These are phyloP conservation scores for Saccharomycopsis fibuligera DNA, from an alignment of 805 yeast species.

Conservation along the genomic window DNA sequence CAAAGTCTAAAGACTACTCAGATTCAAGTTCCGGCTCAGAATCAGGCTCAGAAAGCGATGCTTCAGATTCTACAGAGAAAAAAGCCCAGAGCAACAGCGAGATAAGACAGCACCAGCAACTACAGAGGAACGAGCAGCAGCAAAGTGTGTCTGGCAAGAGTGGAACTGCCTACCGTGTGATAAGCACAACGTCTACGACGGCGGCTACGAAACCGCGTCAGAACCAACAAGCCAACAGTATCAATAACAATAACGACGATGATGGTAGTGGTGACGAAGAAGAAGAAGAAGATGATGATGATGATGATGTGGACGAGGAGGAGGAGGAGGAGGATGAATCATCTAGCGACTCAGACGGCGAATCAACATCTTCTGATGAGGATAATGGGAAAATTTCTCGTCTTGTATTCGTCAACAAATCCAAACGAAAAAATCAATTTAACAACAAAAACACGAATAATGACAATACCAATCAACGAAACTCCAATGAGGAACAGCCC, in stretches of 20 bases:
- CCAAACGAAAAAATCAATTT: conserved; percentile 34
- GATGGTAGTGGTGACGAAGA: conserved; percentile 29
- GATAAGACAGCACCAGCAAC: neutral
- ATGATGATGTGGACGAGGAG: conserved; percentile 29
- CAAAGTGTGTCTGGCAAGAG: neutral
- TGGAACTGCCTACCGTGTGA: neutral
- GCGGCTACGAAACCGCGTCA: neutral
- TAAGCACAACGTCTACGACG: neutral
- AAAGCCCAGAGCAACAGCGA: conserved; percentile 21
- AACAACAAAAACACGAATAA: conserved; percentile 23
- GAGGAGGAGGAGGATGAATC: conserved; percentile 26
- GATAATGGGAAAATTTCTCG: conserved; percentile 24
- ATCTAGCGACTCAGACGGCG: conserved; percentile 19
- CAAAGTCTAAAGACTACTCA: neutral
- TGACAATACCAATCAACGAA: neutral
- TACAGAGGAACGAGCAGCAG: neutral
- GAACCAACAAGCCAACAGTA: too few relatives aligned
- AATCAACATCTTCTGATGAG: conserved; percentile 5
- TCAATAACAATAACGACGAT: conserved; percentile 21
- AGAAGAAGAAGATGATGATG: conserved; percentile 22
- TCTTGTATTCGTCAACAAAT: conserved; percentile 32
- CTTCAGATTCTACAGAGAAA: neutral
- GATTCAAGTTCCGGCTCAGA: neutral
- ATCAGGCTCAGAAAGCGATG: conserved; percentile 1
- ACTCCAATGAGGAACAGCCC: neutral